Evolutionary conservation across 2,329 filamentous ascomycete genomes (phyloP).

Genomic region (Sporothrix luriei): DNA sequence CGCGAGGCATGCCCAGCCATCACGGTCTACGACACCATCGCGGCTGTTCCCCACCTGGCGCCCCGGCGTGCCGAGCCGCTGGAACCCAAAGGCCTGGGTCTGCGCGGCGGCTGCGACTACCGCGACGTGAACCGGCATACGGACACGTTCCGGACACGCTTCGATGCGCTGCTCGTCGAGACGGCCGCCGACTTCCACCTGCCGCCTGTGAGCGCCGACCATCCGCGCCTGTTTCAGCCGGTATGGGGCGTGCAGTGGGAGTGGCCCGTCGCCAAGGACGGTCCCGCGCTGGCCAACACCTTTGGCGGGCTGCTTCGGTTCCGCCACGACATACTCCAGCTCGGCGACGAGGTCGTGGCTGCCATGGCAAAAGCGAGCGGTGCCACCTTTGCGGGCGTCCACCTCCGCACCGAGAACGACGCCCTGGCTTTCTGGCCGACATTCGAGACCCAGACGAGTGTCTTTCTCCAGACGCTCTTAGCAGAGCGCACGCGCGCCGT

Average conservation of each 20-base stretch:
- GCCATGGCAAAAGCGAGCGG: conserved; percentile 32
- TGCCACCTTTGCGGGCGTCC: conserved; percentile 46
- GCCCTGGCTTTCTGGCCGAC: conserved; percentile 52
- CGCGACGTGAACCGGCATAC: conserved; percentile 49
- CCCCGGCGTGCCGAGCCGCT: conserved; percentile 44
- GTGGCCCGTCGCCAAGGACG: conserved; percentile 51
- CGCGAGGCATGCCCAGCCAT: conserved; percentile 48
- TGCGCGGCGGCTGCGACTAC: conserved; percentile 46
- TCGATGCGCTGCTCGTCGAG: conserved; percentile 43
- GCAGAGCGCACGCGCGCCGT: conserved; percentile 44
- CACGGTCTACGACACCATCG: conserved; percentile 45
- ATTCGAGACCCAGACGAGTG: conserved; percentile 47
- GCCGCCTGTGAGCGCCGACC: conserved; percentile 34
- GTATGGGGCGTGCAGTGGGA: conserved; percentile 52
- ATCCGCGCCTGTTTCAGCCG: conserved; percentile 48
- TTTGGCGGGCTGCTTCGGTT: conserved; percentile 50
- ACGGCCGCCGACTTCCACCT: conserved; percentile 38
- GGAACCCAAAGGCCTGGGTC: conserved; percentile 48
- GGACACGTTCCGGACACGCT: conserved; percentile 44
- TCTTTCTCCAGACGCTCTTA: conserved; percentile 45
- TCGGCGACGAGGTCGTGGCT: conserved; percentile 45
- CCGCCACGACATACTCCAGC: conserved; percentile 47
- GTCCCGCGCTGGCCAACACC: conserved; percentile 50
- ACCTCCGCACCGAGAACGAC: conserved; percentile 54
- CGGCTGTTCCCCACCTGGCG: conserved; percentile 47